Base-by-base conservation (phyloP, 768 basidiomycete species). In the Pulveroboletus sp. region DNA sequence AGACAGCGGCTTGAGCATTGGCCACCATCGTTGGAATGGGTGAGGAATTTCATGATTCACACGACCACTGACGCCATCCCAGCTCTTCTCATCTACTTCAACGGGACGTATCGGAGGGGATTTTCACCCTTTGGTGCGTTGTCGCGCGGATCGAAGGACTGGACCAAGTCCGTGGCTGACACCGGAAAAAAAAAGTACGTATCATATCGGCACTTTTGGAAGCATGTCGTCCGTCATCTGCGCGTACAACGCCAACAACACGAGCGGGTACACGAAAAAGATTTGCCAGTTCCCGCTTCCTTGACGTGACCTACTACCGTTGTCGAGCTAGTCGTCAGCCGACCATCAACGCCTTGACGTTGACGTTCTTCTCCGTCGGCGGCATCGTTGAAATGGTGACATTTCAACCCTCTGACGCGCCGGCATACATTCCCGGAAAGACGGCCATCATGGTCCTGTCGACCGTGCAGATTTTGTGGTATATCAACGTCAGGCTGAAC, bases 361-460 rank as follows among this genome's bases (percentile, higher is more conserved):
- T 62, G 16, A 49, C 45, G 13, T 52, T 57, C 23, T 60, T 57
- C 46, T 49, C 43, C 24, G 34, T 61, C 7, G 53, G 62, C 2
- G 67, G 64, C 43, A 47, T 63, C 39, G 32, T 59, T 22, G 68
- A 62, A 4, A 56, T 58, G 8, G 50, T 54, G 43, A 61, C 67
- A 20, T 62, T 68, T 36, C 60, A 56, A 2, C 57, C 61, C 6
- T 43, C 61, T 10, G 61, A 61, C 37, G 59, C 61, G 6, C 61
- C 61, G 0, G 45, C 43, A 8, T 70, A 70, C 49, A 57, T 63
- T 10, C 70, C 68, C 2, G 68, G 71, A 41, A 71, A 73, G 53
- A 54, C 67, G 20, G 44, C 65, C 9, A 64, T 72, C 44, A 62
- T 67, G 29, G 61, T 67, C 31, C 54, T 68, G 10, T 55, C 64